Evolutionary conservation across 768 basidiomycete species (phyloP), one percentile per base, ranked within the genome.

Genomic region (Macrolepiota dolichaula): DNA sequence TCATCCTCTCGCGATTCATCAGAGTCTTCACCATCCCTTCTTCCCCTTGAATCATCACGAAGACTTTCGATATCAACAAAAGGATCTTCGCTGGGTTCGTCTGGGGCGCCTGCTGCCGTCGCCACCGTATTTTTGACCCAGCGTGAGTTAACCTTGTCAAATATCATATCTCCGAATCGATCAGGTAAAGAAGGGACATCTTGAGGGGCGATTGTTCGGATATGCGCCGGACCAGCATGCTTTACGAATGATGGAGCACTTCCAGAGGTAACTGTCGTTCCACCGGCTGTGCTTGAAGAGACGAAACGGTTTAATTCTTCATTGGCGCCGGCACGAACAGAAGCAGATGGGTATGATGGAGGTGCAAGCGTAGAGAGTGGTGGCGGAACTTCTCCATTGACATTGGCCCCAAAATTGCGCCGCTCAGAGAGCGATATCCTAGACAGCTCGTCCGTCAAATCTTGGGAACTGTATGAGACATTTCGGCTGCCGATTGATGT

Each of bases 11-110:
- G 36, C 37, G 27, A 62, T 29, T 53, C 57, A 42, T 62, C 55
- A 53, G 61, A 32, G 56, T 50, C 57, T 9, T 63, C 67, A 37
- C 61, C 66, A 12, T 63, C 67, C 44, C 62, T 65, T 50, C 70
- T 70, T 12, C 73, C 73, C 51, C 71, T 73, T 24, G 82, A 80
- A 59, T 89, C 89, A 58, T 90, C 89, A 36, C 83, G 77, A 67
- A 95, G 70, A 66, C 93, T 94, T 69, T 96, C 95, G 57, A 98
- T 89, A 66, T 95, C 95, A 35, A 85, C 84, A 73, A 98, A 98
- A 7, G 93, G 91, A 76, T 98, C 96, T 66, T 93, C 92, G 63
- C 90, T 91, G 46, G 81, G 79, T 44, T 81, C 75, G 63, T 65
- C 76, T 65, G 59, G 62, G 37, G 67, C 69, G 56, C 67, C 66